These are phyloP conservation scores for Coniochaeta sp. DNA, from an alignment of 2,329 filamentous ascomycete genomes.

Conservation along the genomic window DNA sequence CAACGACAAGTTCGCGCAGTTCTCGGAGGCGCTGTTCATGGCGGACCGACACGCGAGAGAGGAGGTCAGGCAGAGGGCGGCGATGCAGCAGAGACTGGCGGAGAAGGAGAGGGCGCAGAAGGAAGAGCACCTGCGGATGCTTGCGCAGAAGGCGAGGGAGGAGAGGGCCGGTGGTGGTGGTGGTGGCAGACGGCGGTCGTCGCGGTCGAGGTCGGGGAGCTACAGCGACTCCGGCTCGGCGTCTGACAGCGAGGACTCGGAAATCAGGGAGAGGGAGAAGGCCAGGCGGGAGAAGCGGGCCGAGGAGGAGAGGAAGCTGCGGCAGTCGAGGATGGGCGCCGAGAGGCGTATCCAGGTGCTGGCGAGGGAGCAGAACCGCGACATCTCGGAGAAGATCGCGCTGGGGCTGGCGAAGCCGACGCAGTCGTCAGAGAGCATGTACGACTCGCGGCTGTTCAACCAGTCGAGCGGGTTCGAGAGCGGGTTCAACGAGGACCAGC, in stretches of 20 bases:
- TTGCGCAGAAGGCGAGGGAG: constrained; percentile 88
- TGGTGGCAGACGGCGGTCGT: constrained; percentile 17
- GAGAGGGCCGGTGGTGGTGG: constrained; percentile 54
- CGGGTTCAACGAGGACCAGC: constrained; percentile 95
- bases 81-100: constrained; percentile 92
- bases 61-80: constrained; percentile 83
- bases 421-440: constrained; percentile 88
- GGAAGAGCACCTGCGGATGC: constrained; percentile 79
- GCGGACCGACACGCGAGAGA: constrained; percentile 92
- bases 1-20: constrained; percentile 97
- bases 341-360: constrained; percentile 88
- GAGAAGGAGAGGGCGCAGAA: constrained; percentile 96
- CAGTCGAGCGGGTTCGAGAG: constrained; percentile 84
- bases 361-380: constrained; percentile 89
- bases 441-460: constrained; percentile 92
- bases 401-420: constrained; percentile 92
- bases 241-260: constrained; percentile 57
- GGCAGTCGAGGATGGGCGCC: constrained; percentile 91
- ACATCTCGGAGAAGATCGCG: constrained; percentile 95
- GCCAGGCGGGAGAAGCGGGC: constrained; percentile 69
- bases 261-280: constrained; percentile 67
- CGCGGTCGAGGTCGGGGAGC: constrained; percentile 37
- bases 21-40: constrained; percentile 88
- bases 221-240: constrained; percentile 45
- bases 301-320: constrained; percentile 82